These are phyloP conservation scores for Phytophthora megakarya DNA, from an alignment of 352 stramenopile species.

Conservation along the genomic window DNA sequence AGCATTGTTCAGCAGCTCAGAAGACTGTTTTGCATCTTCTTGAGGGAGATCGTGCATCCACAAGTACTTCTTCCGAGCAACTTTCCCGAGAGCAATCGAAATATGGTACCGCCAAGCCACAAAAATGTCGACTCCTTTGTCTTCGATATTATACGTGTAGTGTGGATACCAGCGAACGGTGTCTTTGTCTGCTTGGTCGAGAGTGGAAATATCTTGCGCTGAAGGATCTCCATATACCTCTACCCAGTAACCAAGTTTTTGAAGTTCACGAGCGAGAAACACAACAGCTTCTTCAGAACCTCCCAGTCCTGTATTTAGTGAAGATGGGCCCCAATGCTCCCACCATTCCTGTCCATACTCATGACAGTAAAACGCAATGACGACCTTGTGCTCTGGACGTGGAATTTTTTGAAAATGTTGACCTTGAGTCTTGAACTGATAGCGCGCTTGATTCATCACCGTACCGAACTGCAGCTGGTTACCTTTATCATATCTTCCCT, in stretches of 20 bases:
- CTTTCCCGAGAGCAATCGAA: constrained; percentile 60
- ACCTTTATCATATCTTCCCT: constrained; percentile 29
- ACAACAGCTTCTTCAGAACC: constrained; percentile 93
- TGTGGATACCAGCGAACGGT: constrained; percentile 78
- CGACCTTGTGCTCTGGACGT: constrained; percentile 30
- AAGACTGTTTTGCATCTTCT: constrained; percentile 40
- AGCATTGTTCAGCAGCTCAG: constrained; percentile 46
- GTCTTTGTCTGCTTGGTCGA: constrained; percentile 25
- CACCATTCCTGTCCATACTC: constrained; percentile 93
- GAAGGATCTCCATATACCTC: constrained; percentile 86
- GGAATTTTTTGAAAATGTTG: constrained; percentile 34
- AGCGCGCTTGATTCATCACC: constrained; percentile 40
- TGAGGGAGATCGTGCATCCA: constrained; percentile 87
- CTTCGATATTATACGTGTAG: constrained; percentile 65
- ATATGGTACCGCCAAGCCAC: constrained; percentile 92
- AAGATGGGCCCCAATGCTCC: constrained; percentile 85
- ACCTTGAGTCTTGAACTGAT: constrained; percentile 35
- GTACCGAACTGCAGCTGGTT: constrained; percentile 43
- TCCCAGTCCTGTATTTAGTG: constrained; percentile 68
- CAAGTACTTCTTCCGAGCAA: constrained; percentile 51
- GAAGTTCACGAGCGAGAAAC: constrained; percentile 82
- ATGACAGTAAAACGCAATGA: constrained; percentile 90
- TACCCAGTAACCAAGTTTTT: constrained; percentile 82
- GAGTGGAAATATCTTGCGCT: constrained; percentile 41
- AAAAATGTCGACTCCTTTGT: constrained; percentile 81